phyloP scores from a whole-genome alignment of 495 filamentous ascomycete species.

The Lophium mytilinum region DNA sequence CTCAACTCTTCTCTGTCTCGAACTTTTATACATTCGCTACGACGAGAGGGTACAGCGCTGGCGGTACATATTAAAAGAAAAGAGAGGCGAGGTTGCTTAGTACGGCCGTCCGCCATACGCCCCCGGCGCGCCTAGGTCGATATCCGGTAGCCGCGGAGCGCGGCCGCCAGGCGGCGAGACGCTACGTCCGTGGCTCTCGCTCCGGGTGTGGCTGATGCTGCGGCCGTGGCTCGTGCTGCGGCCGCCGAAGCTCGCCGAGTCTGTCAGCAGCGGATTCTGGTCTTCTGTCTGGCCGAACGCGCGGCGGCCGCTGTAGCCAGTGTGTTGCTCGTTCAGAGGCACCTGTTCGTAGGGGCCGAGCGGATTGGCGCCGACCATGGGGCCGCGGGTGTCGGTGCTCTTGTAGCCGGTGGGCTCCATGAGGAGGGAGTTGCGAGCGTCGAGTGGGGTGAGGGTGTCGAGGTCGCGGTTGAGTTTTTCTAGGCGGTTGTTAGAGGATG shows the following conservation, averaged over 20 bases:
- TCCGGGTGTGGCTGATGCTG: constrained; percentile 6
- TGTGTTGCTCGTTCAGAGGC: constrained; percentile 21
- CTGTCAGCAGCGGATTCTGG: constrained; percentile 17
- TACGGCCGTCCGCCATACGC: constrained; percentile 1
- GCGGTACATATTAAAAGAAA: too few relatives aligned
- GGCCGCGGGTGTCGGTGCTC: constrained; percentile 16
- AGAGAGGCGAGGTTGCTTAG: neutral
- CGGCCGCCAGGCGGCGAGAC: constrained; percentile 5
- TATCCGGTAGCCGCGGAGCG: constrained; percentile 20
- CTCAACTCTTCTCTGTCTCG: too few relatives aligned
- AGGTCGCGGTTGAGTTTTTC: constrained; percentile 78
- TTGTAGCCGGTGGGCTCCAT: constrained; percentile 42
- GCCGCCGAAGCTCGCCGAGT: constrained; percentile 19
- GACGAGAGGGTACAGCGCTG: too few relatives aligned
- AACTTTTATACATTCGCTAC: too few relatives aligned
- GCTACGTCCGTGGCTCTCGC: constrained; percentile 2
- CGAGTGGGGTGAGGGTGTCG: constrained; percentile 81
- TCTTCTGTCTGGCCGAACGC: constrained; percentile 3
- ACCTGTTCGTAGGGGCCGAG: constrained; percentile 29
- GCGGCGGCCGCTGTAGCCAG: neutral
- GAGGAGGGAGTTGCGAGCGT: constrained; percentile 83
- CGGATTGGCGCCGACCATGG: constrained; percentile 5
- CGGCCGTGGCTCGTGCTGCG: neutral
- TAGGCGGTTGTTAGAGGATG: constrained; percentile 25
- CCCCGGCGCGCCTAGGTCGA: constrained; percentile 12